Percentiles rank a stretch among this genome's conserved stretches.
Conservation (phyloP, 306 rosid species). For the Vicia sativa region DNA sequence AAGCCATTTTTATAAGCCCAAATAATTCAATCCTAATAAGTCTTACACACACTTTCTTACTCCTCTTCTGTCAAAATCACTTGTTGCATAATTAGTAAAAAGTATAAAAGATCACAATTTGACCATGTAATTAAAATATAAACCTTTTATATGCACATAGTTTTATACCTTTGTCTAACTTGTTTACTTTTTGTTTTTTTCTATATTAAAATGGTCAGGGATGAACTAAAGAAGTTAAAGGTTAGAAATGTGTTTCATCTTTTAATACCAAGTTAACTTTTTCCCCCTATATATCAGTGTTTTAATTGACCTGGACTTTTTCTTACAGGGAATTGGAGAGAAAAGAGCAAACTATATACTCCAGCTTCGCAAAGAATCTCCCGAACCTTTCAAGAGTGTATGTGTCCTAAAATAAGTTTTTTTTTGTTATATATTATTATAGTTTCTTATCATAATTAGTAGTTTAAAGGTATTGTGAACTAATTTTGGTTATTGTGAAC, state of each 20-base stretch:
- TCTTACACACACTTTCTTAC: too few relatives aligned
- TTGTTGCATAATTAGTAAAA: too few relatives aligned
- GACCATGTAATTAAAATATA: too few relatives aligned
- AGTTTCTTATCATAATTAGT: neutral
- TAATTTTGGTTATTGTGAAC: constrained; percentile 17
- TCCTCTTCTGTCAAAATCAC: too few relatives aligned
- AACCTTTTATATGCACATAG: too few relatives aligned
- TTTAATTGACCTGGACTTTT: constrained; percentile 5
- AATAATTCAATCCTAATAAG: too few relatives aligned
- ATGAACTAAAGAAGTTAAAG: constrained; percentile 70
- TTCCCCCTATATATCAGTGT: neutral
- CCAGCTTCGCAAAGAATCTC: constrained; percentile 73
- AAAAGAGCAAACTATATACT: constrained; percentile 77
- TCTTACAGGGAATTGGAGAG: constrained; percentile 84
- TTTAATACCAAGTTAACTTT: constrained; percentile 12
- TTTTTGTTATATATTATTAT: neutral
- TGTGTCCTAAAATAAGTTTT: constrained; percentile 43
- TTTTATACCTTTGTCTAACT: constrained; percentile 21
- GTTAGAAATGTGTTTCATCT: constrained; percentile 43
- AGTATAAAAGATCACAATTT: too few relatives aligned
- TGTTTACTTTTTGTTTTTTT: constrained; percentile 8
- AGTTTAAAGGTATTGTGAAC: neutral
- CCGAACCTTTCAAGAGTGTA: constrained; percentile 79
- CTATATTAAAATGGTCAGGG: constrained; percentile 47
- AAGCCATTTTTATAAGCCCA: too few relatives aligned